These are phyloP conservation scores for Cryphonectria japonica DNA, from an alignment of 2,329 filamentous ascomycete genomes.

Conservation along the genomic window DNA sequence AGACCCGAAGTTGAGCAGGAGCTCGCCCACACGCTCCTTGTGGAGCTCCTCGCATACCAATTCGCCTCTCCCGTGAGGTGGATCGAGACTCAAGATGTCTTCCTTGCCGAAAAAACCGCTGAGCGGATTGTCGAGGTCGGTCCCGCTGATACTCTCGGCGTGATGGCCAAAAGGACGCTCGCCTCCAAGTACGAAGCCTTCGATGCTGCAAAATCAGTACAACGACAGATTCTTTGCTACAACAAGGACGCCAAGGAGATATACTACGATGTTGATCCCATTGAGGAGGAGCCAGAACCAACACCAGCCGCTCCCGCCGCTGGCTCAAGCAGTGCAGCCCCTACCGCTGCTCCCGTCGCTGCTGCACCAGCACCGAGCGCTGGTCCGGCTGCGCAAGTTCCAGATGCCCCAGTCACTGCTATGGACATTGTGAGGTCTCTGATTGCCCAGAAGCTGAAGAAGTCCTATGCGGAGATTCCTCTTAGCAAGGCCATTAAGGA, in stretches of 20 bases:
- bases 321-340: constrained; percentile 56
- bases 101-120: constrained; percentile 92
- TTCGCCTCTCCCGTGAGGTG: constrained; percentile 98
- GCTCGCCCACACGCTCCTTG: constrained; percentile 95
- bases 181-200: constrained; percentile 98
- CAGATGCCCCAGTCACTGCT: constrained; percentile 85
- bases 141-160: constrained; percentile 93
- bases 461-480: constrained; percentile 84
- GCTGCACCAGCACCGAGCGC: constrained; percentile 69
- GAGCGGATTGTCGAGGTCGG: constrained; percentile 98
- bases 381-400: constrained; percentile 83
- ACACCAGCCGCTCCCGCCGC: constrained; percentile 52
- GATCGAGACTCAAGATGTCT: constrained; percentile 99
- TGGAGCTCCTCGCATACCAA: constrained; percentile 98
- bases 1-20: constrained; percentile 99
- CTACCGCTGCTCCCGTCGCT: constrained; percentile 56
- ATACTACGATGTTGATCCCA: constrained; percentile 96
- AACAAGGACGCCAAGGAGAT: constrained; percentile 99
- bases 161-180: constrained; percentile 95
- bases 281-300: constrained; percentile 84
- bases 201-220: constrained; percentile 93
- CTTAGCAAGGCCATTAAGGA: constrained; percentile 98
- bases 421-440: constrained; percentile 87
- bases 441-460: constrained; percentile 98
- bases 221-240: constrained; percentile 97